Evolutionary conservation across 768 basidiomycete species (phyloP).

Genomic region (Cystobasidium onofrii): DNA sequence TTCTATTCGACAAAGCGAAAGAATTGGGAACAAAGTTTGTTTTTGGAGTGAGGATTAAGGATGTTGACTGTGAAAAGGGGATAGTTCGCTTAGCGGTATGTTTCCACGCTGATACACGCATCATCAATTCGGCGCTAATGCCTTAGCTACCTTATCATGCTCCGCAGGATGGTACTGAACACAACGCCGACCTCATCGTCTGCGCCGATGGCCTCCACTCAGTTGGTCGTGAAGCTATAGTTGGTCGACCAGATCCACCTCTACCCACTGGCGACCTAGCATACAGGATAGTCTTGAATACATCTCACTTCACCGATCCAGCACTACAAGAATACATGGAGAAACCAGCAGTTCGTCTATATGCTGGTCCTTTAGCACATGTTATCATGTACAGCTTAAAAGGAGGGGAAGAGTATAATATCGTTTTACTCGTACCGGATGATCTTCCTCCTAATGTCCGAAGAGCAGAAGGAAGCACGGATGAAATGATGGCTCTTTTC

Average conservation of each 20-base stretch:
- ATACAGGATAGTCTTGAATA: conserved; percentile 25
- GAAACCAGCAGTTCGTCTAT: conserved; percentile 9
- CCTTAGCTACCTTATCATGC: background rate
- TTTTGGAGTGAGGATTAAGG: conserved; percentile 5
- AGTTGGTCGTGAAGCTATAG: background rate
- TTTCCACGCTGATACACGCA: background rate
- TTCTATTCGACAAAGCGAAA: conserved; percentile 15
- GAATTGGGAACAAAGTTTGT: conserved; percentile 5
- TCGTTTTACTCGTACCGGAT: conserved; percentile 35
- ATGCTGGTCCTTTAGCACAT: conserved; percentile 23
- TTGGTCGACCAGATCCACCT: conserved; percentile 1
- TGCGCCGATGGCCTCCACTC: conserved; percentile 26
- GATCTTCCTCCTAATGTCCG: conserved; percentile 38
- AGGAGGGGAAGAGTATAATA: conserved; percentile 1
- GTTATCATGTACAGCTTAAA: conserved; percentile 13
- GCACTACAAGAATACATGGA: conserved; percentile 11
- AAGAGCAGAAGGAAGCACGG: conserved; percentile 1
- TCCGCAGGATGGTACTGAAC: background rate
- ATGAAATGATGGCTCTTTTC: conserved; percentile 28
- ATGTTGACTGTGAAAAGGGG: conserved; percentile 3
- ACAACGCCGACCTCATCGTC: conserved; percentile 26
- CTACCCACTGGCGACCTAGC: conserved; percentile 27
- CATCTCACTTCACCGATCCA: conserved; percentile 4
- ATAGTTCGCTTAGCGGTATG: background rate
- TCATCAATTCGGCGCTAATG: background rate